Evolutionary conservation across 2,329 filamentous ascomycete species (phyloP).

Genomic region (Albifimbria verrucaria): DNA sequence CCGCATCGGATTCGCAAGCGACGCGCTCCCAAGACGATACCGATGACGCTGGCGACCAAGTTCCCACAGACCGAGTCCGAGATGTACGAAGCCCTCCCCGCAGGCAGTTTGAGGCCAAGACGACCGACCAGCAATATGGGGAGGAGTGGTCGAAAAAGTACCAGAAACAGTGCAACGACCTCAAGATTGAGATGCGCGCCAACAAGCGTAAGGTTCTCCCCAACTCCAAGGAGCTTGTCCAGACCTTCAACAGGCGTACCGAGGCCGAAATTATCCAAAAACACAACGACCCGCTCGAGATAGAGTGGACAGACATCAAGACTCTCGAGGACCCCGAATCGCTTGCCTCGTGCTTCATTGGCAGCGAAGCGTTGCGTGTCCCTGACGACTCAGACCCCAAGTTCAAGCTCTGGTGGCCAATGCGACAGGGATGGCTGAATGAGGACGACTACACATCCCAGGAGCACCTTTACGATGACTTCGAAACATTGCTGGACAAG

Average conservation of each 20-base stretch:
- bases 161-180: constrained; percentile 76
- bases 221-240: constrained; percentile 94
- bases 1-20: constrained; percentile 90
- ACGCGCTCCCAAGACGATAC: constrained; percentile 93
- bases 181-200: constrained; percentile 85
- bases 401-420: constrained; percentile 91
- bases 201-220: constrained; percentile 94
- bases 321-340: constrained; percentile 62
- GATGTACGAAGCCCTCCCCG: constrained; percentile 76
- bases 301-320: constrained; percentile 90
- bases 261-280: constrained; percentile 84
- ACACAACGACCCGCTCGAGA: constrained; percentile 89
- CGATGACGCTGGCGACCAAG: constrained; percentile 85
- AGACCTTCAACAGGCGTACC: constrained; percentile 87
- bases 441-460: constrained; percentile 82
- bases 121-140: constrained; percentile 77
- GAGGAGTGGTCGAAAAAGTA: constrained; percentile 77
- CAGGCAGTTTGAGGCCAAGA: constrained; percentile 59
- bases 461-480: constrained; percentile 79
- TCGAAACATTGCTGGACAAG: constrained; percentile 82
- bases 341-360: constrained; percentile 66
- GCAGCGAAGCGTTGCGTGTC: constrained; percentile 77
- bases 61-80: constrained; percentile 79
- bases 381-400: constrained; percentile 85
- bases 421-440: constrained; percentile 83